Base-by-base conservation (phyloP, 2,329 filamentous ascomycete genomes). In the Aspergillus ochraceus region DNA sequence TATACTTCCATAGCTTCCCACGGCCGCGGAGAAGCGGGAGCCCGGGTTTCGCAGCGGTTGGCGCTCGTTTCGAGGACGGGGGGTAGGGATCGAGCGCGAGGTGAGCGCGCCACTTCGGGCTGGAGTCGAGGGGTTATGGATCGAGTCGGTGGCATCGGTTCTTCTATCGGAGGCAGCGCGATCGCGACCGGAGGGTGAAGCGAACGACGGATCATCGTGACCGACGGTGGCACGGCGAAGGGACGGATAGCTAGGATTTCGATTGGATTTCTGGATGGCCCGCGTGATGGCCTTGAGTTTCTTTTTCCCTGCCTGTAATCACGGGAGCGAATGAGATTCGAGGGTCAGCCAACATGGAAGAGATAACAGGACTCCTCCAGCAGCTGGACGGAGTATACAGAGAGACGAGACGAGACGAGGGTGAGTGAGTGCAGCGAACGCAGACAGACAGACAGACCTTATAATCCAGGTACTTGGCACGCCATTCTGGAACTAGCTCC, bases 401-500 rank as follows among this genome's bases (percentile, higher is more conserved):
- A 22, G 47, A 57, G 1, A 9, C 26, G 26, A 58, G 26, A 9
- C 26, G 26, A 29, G 26, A 29, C 26, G 26, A 29, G 26, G 26
- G 26, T 29, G 26, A 29, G 26, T 29, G 26, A 29, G 26, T 29
- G 26, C 26, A 29, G 26, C 8, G 26, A 29, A 29, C 26, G 26
- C 26, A 9, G 26, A 29, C 26, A 8, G 26, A 26, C 26, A 8
- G 58, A 57, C 75, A 57, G 58, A 88, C 88, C 83, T 96, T 97
- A 83, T 98, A 98, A 77, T 97, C 87, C 68, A 98, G 84, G 76
- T 97, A 98, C 77, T 97, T 96, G 75, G 88, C 85, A 70, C 90
- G 87, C 94, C 94, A 98, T 85, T 98, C 93, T 72, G 93, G 93
- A 65, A 97, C 92, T 56, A 92, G 85, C 70, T 96, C 90, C 71